Percentiles rank a stretch among this genome's conserved stretches.
Evolutionary conservation across 352 stramenopile genomes (phyloP).

Genomic region (Plasmopara halstedii): DNA sequence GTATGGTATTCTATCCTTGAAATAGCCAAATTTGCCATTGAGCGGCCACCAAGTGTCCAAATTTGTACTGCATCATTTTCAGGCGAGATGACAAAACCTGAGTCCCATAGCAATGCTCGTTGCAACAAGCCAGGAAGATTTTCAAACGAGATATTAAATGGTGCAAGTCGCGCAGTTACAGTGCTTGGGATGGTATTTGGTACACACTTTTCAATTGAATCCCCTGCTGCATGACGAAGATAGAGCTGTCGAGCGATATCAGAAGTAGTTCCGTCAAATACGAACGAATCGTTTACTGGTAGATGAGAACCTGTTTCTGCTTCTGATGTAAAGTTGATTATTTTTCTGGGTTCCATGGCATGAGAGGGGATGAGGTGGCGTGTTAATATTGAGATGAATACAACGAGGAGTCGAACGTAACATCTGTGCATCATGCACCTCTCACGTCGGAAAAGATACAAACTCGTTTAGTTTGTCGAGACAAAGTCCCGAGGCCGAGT

Average conservation of each 20-base stretch:
- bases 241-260: conserved; percentile 29
- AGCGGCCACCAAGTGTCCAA: conserved; percentile 20
- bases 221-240: conserved; percentile 16
- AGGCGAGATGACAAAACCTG: conserved; percentile 21
- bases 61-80: conserved; percentile 25
- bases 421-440: conserved; percentile 14
- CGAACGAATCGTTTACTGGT: conserved; percentile 19
- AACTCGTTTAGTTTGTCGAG: conserved; percentile 7
- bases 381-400: not conserved
- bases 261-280: conserved; percentile 24
- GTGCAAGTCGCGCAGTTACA: conserved; percentile 12
- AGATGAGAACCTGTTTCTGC: conserved; percentile 6
- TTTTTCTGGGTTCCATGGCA: conserved; percentile 5
- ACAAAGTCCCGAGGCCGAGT: conserved; percentile 8
- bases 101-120: conserved; percentile 30
- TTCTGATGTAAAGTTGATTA: conserved; percentile 13
- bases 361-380: conserved; percentile 6
- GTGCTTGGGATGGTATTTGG: conserved; percentile 12
- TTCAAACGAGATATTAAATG: conserved; percentile 12
- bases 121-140: conserved; percentile 25
- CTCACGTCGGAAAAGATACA: conserved; percentile 10
- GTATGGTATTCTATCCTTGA: conserved; percentile 22
- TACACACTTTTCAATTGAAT: conserved; percentile 4
- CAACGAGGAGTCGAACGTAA: conserved; percentile 5
- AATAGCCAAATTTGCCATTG: conserved; percentile 26